These are phyloP conservation scores for Fonsecaea pedrosoi DNA, from an alignment of 2,329 filamentous ascomycete species.

Conservation along the genomic window DNA sequence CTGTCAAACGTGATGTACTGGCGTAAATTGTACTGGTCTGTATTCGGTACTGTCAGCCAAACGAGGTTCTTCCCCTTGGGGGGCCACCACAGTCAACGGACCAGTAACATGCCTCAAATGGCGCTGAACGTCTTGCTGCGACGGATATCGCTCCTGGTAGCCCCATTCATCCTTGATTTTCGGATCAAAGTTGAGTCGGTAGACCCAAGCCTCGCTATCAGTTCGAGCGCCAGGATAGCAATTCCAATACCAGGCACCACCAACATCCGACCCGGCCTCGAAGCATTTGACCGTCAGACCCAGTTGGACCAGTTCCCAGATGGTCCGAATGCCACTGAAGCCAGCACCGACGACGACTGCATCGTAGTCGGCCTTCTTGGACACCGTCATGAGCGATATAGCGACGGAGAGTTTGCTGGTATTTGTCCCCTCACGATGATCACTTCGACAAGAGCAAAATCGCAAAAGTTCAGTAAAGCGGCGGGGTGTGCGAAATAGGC, in stretches of 20 bases:
- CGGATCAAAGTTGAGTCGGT: slow-evolving; percentile 55
- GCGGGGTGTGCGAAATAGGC: too few relatives aligned
- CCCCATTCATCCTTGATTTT: slow-evolving; percentile 50
- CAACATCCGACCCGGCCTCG: slow-evolving; percentile 51
- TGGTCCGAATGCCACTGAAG: slow-evolving; percentile 30
- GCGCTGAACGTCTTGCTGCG: slow-evolving; percentile 45
- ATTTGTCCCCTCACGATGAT: not conserved
- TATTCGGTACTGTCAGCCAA: too few relatives aligned
- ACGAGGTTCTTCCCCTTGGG: too few relatives aligned
- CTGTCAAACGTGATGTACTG: slow-evolving; percentile 30
- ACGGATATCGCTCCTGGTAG: slow-evolving; percentile 28
- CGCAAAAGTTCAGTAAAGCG: not conserved
- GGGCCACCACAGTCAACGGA: not conserved
- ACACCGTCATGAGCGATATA: not conserved
- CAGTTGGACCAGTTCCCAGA: slow-evolving; percentile 18
- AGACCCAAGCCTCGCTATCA: slow-evolving; percentile 55
- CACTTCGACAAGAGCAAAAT: not conserved
- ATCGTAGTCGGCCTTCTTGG: slow-evolving; percentile 3
- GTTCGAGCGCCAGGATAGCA: slow-evolving; percentile 53
- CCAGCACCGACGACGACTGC: slow-evolving; percentile 22
- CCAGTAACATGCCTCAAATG: slow-evolving; percentile 51
- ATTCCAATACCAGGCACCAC: slow-evolving; percentile 48
- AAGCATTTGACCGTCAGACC: slow-evolving; percentile 50
- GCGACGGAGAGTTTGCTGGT: too few relatives aligned
- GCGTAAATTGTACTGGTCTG: slow-evolving; percentile 7